Percentiles rank a stretch among this genome's conserved stretches.
phyloP scores from a whole-genome alignment of 768 basidiomycete genomes.

The Stropharia rugosoannulata region DNA sequence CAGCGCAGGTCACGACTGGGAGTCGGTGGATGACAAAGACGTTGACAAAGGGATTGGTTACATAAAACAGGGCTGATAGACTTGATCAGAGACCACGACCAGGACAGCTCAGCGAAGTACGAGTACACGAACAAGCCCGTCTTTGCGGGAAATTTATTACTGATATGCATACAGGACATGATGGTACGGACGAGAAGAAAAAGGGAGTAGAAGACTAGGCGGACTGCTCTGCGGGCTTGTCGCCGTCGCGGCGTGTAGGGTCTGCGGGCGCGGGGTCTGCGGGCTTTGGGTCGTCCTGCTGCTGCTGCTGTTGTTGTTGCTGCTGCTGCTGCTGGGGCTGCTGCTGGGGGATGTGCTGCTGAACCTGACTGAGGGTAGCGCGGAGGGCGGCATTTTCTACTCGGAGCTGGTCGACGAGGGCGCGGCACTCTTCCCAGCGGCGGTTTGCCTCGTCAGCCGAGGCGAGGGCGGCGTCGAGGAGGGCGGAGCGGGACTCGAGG shows the following conservation, averaged over 20 bases:
- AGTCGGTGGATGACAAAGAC: conserved; percentile 36
- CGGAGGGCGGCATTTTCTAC: conserved; percentile 81
- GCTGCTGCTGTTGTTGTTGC: conserved; percentile 14
- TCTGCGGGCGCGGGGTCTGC: conserved; percentile 24
- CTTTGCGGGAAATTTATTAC: conserved; percentile 1
- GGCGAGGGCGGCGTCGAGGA: conserved; percentile 82
- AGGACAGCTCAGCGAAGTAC: neutral
- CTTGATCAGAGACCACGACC: conserved; percentile 31
- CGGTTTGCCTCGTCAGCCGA: conserved; percentile 88
- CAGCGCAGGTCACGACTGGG: neutral
- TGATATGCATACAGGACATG: conserved; percentile 8
- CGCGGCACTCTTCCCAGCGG: conserved; percentile 89
- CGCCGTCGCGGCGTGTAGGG: conserved; percentile 24
- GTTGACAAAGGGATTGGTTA: conserved; percentile 36
- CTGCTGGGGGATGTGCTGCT: conserved; percentile 33
- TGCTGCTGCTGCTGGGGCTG: conserved; percentile 8
- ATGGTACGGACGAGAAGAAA: neutral
- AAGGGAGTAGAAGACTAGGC: conserved; percentile 6
- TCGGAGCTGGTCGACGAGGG: conserved; percentile 83
- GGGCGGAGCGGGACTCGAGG: conserved; percentile 81
- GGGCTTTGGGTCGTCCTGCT: conserved; percentile 28
- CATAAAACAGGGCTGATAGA: conserved; percentile 35
- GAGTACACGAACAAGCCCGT: conserved; percentile 5
- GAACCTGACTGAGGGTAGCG: conserved; percentile 58
- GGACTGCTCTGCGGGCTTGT: conserved; percentile 18